Evolutionary conservation across 306 rosid genomes (phyloP), one percentile per base, ranked within the genome.

Genomic region (Parietaria judaica): DNA sequence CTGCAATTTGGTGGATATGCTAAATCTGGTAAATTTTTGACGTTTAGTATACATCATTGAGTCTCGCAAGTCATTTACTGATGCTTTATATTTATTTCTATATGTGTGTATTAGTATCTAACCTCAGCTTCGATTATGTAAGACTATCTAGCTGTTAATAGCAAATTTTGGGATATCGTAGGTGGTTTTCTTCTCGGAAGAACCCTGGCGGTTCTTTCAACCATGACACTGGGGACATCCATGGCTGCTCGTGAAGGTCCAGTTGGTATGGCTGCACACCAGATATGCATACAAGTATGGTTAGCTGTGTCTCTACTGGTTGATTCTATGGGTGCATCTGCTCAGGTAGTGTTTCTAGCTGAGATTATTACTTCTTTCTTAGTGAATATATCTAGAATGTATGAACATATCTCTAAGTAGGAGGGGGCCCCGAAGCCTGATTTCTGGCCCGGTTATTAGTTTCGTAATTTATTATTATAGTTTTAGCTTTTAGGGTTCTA

Each of bases 161-260:
- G 51, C n/a, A 50, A 70, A 66, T 54, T 50, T 45, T 71, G 61
- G 70, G 66, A 72, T 75, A 60, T 76, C 63, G 15, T 79, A 92
- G 96, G 99, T 73, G 96, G 94, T 64, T 88, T 86, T 77, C 83
- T 92, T 74, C 74, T 92, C 71, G 99, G 85, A 70, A 80, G 99
- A 80, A 92, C 99, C 72, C 83, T 92, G 70, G 80, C 99, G 79
- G 88, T 84, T 79, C 81, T 88, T 66, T 48, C 84, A 13, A 92
- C 99, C 66, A 68, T 86, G 68, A 88, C 99, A 66, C 56, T 92
- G 78, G 99, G 94, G 53, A 92, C 99, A 65, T 80, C 95, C 71
- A 79, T 92, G 95, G 99, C 94, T 72, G 94, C 96, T 60, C 90
- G 90, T 58, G 88, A 86, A 79, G 99, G 99, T 67, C 95, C 99